A percentile compares a stretch with the other conserved stretches of the same genome.
phyloP scores from a whole-genome alignment of 306 rosid species.

The Hylodesmum podocarpum region DNA sequence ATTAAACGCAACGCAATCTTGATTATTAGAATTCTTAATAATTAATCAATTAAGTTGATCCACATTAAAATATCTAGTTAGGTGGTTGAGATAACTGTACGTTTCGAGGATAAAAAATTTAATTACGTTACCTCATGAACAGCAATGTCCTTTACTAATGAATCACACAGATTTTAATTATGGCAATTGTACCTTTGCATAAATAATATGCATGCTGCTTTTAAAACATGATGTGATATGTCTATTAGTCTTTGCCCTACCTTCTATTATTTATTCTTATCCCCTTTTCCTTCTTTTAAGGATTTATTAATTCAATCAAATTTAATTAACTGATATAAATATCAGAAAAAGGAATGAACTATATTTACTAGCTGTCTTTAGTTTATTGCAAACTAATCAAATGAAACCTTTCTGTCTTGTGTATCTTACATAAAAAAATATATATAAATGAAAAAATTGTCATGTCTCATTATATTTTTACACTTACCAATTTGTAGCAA shows the following conservation, averaged over 20 bases:
- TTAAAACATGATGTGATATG: slow-evolving; percentile 34
- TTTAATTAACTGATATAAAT: background rate
- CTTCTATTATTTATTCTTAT: background rate
- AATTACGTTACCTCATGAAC: slow-evolving; percentile 9
- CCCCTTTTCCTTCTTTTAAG: background rate
- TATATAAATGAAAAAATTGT: no score
- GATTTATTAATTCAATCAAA: no score
- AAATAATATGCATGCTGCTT: slow-evolving; percentile 1
- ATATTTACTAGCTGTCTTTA: background rate
- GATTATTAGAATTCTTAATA: slow-evolving; percentile 31
- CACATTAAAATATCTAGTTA: slow-evolving; percentile 11
- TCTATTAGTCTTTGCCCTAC: background rate
- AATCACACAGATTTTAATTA: slow-evolving; percentile 26
- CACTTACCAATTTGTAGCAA: background rate
- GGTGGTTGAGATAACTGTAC: slow-evolving; percentile 29
- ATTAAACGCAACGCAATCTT: slow-evolving; percentile 5
- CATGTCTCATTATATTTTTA: no score
- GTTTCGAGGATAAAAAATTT: background rate
- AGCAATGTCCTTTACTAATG: slow-evolving; percentile 22
- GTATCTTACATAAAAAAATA: background rate
- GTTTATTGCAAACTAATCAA: background rate
- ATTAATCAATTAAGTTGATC: slow-evolving; percentile 24
- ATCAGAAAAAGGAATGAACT: background rate
- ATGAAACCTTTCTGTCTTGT: background rate
- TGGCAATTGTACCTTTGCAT: slow-evolving; percentile 5